Evolutionary conservation across 2,329 filamentous ascomycete species (phyloP).

Genomic region (Fonsecaea multimorphosa): DNA sequence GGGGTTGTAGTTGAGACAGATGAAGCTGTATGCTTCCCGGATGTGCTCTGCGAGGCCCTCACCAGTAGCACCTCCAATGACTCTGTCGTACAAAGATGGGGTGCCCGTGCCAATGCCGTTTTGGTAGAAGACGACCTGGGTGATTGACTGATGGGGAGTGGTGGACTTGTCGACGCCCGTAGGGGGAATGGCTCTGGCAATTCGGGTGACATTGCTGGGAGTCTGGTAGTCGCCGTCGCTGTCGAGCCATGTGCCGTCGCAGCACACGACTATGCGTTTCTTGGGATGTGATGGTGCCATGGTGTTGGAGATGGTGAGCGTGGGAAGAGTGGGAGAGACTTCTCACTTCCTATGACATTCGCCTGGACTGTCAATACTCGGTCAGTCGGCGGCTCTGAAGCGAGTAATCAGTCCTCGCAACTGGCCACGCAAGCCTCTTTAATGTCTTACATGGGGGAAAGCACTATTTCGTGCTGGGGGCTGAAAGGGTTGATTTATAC

Average conservation of each 20-base stretch:
- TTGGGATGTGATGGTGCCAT: constrained; percentile 20
- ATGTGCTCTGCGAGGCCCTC: constrained; percentile 40
- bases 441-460: neutral
- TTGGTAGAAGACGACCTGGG: constrained; percentile 46
- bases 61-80: constrained; percentile 41
- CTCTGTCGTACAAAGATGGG: constrained; percentile 38
- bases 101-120: constrained; percentile 44
- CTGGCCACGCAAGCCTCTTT: neutral
- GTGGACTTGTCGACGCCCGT: constrained; percentile 38
- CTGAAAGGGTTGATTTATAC: neutral
- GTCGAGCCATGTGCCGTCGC: constrained; percentile 46
- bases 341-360: neutral
- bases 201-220: constrained; percentile 44
- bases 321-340: neutral
- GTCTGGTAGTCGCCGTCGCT: constrained; percentile 43
- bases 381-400: neutral
- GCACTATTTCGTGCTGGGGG: neutral
- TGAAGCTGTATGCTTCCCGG: constrained; percentile 42
- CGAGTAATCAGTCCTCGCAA: neutral
- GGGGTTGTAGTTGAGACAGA: constrained; percentile 45
- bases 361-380: neutral
- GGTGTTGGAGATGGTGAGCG: neutral
- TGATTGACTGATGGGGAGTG: constrained; percentile 34
- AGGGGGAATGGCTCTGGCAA: constrained; percentile 42
- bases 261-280: constrained; percentile 46